A percentile compares a stretch with the other conserved stretches of the same genome.
Conservation (phyloP, 306 rosid genomes). For the Morella rubra region DNA sequence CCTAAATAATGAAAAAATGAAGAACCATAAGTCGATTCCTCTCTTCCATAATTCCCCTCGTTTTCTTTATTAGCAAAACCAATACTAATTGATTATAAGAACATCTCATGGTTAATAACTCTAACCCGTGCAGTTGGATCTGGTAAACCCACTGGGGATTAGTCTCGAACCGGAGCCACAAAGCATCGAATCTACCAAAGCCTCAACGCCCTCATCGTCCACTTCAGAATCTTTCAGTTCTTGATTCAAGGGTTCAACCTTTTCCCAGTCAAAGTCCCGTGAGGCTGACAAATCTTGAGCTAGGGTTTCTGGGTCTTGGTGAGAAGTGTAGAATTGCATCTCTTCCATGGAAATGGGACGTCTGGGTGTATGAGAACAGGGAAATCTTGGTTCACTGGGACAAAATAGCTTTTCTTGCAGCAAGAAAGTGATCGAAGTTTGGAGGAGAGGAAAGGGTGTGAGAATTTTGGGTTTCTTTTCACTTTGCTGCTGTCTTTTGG, state of each 20-base stretch:
- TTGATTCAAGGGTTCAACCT: slow-evolving; percentile 17
- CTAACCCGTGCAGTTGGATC: slow-evolving; percentile 53
- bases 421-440: slow-evolving; percentile 28
- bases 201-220: slow-evolving; percentile 33
- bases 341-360: slow-evolving; percentile 41
- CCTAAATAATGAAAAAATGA: background rate
- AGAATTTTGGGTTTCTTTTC: slow-evolving; percentile 1
- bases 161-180: slow-evolving; percentile 59
- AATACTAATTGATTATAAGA: slow-evolving; percentile 1
- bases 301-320: slow-evolving; percentile 44
- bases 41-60: background rate
- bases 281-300: slow-evolving; percentile 27
- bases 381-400: slow-evolving; percentile 12
- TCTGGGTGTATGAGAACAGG: slow-evolving; percentile 15
- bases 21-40: background rate
- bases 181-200: slow-evolving; percentile 53
- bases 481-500: background rate
- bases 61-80: slow-evolving; percentile 6
- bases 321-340: slow-evolving; percentile 29
- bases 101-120: slow-evolving; percentile 3
- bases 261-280: slow-evolving; percentile 12
- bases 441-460: background rate
- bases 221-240: slow-evolving; percentile 37
- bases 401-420: slow-evolving; percentile 12
- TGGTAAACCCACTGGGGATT: slow-evolving; percentile 52